phyloP scores from a whole-genome alignment of 129 eudicot genomes.

The Centrapalus pauciflorus region DNA sequence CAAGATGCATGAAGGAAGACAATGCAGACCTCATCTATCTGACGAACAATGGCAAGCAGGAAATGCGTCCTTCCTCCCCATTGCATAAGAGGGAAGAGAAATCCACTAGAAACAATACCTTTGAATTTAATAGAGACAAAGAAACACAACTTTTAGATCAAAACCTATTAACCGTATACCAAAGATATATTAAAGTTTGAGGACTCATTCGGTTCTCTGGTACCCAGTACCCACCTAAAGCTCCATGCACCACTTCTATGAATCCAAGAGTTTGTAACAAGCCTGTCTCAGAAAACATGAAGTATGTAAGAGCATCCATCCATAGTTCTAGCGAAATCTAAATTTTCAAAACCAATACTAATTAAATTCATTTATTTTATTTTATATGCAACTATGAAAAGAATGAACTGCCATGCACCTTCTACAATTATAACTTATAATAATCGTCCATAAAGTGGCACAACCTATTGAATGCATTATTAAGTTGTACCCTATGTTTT shows the following conservation, averaged over 20 bases:
- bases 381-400: neutral
- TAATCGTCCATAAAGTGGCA: too few relatives aligned
- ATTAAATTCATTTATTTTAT: neutral
- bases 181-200: neutral
- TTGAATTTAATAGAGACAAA: constrained; percentile 5
- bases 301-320: neutral
- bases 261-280: constrained; percentile 66
- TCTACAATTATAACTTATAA: too few relatives aligned
- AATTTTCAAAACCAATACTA: neutral
- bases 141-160: neutral
- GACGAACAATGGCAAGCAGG: constrained; percentile 60
- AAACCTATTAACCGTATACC: neutral
- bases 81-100: constrained; percentile 78
- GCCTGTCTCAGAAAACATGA: constrained; percentile 34
- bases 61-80: constrained; percentile 94
- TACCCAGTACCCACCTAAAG: constrained; percentile 57
- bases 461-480: too few relatives aligned
- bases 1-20: neutral
- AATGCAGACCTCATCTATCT: constrained; percentile 51
- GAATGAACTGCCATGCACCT: too few relatives aligned
- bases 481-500: too few relatives aligned
- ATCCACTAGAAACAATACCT: constrained; percentile 96
- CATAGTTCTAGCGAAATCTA: neutral
- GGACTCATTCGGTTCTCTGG: neutral
- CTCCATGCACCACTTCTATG: constrained; percentile 93